Conservation (phyloP, 768 basidiomycete genomes). For the Exidia glandulosa region DNA sequence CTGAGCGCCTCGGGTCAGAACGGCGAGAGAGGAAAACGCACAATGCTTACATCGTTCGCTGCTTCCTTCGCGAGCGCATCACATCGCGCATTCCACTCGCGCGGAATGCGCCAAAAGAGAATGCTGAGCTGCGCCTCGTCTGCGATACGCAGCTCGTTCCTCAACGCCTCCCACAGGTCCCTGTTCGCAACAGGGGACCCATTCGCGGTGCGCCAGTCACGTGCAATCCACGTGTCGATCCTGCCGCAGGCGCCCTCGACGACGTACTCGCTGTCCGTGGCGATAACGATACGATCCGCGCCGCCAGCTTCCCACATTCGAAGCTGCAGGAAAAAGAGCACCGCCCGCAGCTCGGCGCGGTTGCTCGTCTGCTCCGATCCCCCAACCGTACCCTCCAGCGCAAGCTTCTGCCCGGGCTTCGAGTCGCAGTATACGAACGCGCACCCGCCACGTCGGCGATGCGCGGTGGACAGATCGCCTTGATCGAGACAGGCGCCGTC, state of each 20-base stretch:
- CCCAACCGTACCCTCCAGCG: slow-evolving; percentile 8
- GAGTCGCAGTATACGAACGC: slow-evolving; percentile 1
- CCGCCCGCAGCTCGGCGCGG: slow-evolving; percentile 26
- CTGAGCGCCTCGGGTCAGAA: no score
- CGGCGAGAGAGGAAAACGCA: no score
- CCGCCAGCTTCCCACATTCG: slow-evolving; percentile 19
- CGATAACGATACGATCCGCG: slow-evolving; percentile 20
- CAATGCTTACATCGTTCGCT: no score
- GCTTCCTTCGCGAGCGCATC: no score
- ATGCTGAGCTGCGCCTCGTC: slow-evolving; percentile 13
- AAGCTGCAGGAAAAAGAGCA: slow-evolving; percentile 13
- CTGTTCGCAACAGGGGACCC: slow-evolving; percentile 11
- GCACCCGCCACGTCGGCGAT: background rate
- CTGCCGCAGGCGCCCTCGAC: slow-evolving; percentile 15
- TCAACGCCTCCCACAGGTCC: slow-evolving; percentile 18
- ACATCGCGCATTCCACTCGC: slow-evolving; percentile 11
- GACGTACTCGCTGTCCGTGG: slow-evolving; percentile 22
- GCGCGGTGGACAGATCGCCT: no score
- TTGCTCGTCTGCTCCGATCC: slow-evolving; percentile 17
- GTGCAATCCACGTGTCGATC: slow-evolving; percentile 14
- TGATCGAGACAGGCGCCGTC: slow-evolving; percentile 2
- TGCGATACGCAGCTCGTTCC: slow-evolving; percentile 4
- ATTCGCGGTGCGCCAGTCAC: slow-evolving; percentile 14
- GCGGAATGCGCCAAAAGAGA: slow-evolving; percentile 14
- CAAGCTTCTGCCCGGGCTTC: background rate